Evolutionary conservation across 805 yeast genomes (phyloP).

Genomic region (Saturnispora dispora): DNA sequence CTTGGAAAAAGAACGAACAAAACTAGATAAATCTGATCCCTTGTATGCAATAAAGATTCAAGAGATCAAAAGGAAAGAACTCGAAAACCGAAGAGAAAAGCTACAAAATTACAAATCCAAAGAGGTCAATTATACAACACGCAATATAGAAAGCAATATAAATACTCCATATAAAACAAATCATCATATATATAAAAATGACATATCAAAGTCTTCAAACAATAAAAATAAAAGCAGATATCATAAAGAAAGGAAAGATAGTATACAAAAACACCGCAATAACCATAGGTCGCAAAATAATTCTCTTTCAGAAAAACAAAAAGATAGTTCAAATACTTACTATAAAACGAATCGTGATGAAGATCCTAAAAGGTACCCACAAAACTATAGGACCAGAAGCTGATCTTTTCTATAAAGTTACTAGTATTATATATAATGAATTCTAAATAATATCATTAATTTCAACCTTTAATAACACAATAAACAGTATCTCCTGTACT

Average conservation of each 20-base stretch:
- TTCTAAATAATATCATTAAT: background rate
- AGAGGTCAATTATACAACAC: background rate
- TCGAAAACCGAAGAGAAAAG: conserved; percentile 9
- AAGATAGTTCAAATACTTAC: background rate
- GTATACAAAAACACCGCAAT: background rate
- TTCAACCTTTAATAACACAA: conserved; percentile 24
- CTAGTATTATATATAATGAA: background rate
- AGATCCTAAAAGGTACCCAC: background rate
- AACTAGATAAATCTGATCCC: conserved; percentile 39
- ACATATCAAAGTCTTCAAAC: background rate
- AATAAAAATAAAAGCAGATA: background rate
- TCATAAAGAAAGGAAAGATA: background rate
- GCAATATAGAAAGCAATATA: no score
- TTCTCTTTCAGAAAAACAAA: background rate
- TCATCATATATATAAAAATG: no score
- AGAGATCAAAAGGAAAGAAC: conserved; percentile 16
- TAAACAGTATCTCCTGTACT: conserved; percentile 42
- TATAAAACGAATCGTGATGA: background rate
- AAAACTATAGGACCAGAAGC: conserved; percentile 4
- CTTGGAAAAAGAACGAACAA: conserved; percentile 12
- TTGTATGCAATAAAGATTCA: conserved; percentile 34
- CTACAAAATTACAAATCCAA: background rate
- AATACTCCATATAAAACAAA: background rate
- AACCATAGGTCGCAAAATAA: background rate
- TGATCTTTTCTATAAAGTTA: background rate